These are phyloP conservation scores for Podospora australis DNA, from an alignment of 495 filamentous ascomycete genomes.

Conservation along the genomic window DNA sequence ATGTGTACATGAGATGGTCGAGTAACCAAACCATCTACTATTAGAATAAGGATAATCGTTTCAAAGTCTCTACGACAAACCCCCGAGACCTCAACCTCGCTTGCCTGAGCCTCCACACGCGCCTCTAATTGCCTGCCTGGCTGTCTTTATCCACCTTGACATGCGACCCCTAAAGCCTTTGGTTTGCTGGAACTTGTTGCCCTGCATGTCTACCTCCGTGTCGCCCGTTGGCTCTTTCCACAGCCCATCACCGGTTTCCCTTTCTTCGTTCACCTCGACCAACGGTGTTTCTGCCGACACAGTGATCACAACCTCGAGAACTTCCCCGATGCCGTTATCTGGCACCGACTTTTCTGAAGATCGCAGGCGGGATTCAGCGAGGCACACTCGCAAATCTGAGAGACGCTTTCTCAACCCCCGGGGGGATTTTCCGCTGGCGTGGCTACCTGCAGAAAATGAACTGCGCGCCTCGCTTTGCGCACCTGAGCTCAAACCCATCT, in stretches of 20 bases:
- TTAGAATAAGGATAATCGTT: neutral
- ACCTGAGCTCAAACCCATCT: neutral
- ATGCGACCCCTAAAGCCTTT: constrained; percentile 18
- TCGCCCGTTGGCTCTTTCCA: neutral
- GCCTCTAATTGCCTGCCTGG: constrained; percentile 15
- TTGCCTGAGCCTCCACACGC: constrained; percentile 18
- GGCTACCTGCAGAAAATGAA: constrained; percentile 7
- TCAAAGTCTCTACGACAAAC: neutral
- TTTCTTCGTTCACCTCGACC: neutral
- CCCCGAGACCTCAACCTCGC: constrained; percentile 4
- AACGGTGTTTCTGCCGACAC: neutral
- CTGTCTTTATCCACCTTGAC: constrained; percentile 19
- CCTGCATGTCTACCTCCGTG: neutral
- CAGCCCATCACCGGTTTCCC: neutral
- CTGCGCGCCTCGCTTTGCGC: constrained; percentile 5
- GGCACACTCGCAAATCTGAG: constrained; percentile 16
- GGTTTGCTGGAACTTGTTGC: neutral
- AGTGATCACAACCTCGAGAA: neutral
- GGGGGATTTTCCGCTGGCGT: constrained; percentile 9
- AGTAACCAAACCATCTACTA: neutral
- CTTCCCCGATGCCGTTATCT: neutral
- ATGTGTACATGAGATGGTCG: neutral
- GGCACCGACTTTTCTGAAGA: neutral
- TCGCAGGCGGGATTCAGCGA: constrained; percentile 12
- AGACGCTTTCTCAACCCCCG: constrained; percentile 19